Evolutionary conservation across 768 basidiomycete species (phyloP), one percentile per base, ranked within the genome.

Genomic region (Calocera viscosa): DNA sequence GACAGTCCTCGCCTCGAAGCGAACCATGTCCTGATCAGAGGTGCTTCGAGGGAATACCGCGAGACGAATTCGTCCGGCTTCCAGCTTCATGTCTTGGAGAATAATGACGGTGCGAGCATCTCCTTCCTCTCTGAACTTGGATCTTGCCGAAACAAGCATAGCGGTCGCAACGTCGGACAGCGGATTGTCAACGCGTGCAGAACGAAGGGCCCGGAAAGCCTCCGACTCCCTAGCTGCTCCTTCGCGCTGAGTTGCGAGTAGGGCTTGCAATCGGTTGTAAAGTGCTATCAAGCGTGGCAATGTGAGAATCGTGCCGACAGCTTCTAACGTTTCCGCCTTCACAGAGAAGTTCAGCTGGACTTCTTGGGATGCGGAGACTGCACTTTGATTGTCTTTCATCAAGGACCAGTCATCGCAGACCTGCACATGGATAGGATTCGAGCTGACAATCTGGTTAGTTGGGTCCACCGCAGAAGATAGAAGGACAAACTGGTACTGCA

Each of bases 161-260:
- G 90, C 89, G 69, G 89, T 85, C 1, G 91, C 91, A n/a, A 93
- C 90, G 14, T 88, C 84, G 1, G 89, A 90, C 17, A 94, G 78
- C 1, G 91, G 86, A 69, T 91, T 91, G 64, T 86, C 86, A 7
- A 88, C 88, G 71, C 84, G 87, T 3, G 88, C 86, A 3, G 81
- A 78, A n/a, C 83, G 83, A 16, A 85, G 84, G n/a, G 82, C 81
- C 26, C 87, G 81, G 80, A 90, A 94, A 1, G 87, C 85, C 67
- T 82, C 82, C 0, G 91, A 92, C 76, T 91, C 90, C 40, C 85
- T 81, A 69, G 84, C 85, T 1, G 92, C 92, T 0, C 87, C 89
- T 69, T 86, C 83, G 49, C 83, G 81, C 73, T 94, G 91, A 3
- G 82, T 78, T 40, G 87, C 83, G 32, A 94, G 76, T 72, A 90